These are phyloP conservation scores for Pythium monospermum DNA, from an alignment of 352 stramenopile species.

Conservation along the genomic window DNA sequence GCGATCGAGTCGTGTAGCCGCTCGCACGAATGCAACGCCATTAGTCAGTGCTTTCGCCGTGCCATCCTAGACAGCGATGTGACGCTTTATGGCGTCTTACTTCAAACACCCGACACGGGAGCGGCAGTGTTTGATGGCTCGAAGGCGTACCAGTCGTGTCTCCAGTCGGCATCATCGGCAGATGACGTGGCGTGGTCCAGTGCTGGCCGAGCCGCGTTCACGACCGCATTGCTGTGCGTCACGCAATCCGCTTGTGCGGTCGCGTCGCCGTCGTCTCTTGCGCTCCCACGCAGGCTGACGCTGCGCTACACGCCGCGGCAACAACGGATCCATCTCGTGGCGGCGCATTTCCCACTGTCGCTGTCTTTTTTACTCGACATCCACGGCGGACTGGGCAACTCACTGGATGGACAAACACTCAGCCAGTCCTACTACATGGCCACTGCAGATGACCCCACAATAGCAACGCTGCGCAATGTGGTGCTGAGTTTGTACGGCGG, in stretches of 20 bases:
- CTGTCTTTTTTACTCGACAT: conserved; percentile 13
- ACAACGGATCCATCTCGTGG: neutral
- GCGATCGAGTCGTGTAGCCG: conserved; percentile 3
- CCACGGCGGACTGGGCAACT: conserved; percentile 1
- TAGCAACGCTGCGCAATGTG: neutral
- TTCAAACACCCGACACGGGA: too few species aligned
- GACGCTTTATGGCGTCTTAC: too few species aligned
- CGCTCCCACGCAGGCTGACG: neutral
- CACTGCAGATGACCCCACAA: neutral
- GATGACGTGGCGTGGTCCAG: conserved; percentile 4
- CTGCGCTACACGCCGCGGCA: conserved; percentile 11
- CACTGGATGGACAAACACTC: neutral
- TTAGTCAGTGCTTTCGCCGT: conserved; percentile 8
- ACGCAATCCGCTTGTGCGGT: neutral
- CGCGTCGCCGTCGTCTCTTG: neutral
- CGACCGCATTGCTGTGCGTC: conserved; percentile 3
- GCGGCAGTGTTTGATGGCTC: too few species aligned
- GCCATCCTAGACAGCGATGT: neutral
- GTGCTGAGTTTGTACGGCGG: conserved; percentile 13
- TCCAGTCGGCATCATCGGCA: conserved; percentile 1
- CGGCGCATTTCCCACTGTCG: conserved; percentile 5
- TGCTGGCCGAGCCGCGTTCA: conserved; percentile 6
- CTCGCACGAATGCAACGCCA: conserved; percentile 7
- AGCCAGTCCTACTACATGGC: neutral
- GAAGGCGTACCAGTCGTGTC: neutral